Evolutionary conservation across 2,329 filamentous ascomycete genomes (phyloP), one percentile per base, ranked within the genome.

Genomic region (Paecilomyces dactylethromorphus): DNA sequence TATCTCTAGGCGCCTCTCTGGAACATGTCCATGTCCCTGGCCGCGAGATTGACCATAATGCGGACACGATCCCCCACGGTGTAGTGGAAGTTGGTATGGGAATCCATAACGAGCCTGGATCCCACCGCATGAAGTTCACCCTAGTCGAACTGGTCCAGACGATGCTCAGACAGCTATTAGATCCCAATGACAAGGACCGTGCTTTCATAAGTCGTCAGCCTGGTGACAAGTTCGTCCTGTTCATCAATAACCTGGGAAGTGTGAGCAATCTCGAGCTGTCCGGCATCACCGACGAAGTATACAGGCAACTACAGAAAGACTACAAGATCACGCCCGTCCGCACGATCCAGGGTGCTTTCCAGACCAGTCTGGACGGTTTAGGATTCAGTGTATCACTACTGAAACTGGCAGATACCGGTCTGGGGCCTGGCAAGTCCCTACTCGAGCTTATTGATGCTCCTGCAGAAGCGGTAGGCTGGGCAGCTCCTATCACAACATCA

Each of bases 21-120:
- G 88, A 89, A 63, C 92, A 96, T 71, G 92, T 97, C n/a, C 93
- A 97, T 70, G 90, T 97, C 0, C 93, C 93, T 0, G 92, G 93
- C 3, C 83, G 92, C 60, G 83, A 79, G 1, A 70, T 79, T 6
- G 39, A 45, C 39, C 74, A 78, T 0, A 82, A 85, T 63, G 69
- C 74, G 24, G 85, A 86, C 29, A 70, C 71, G 12, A 72, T 79
- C 55, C 73, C 78, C 0, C 66, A 80, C 15, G 81, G 80, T 21
- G 84, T 88, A 66, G 79, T 87, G 22, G 86, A 89, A 73, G 79
- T 89, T 63, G 87, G 87, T 1, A 90, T 90, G 87, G 87, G 87
- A 8, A 89, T 89, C 64, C 87, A 89, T 70, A 89, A 89, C 64
- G 84, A 86, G 66, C 78, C 83, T 21, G 82, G 82, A 35, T 84